Conservation (phyloP, 371 early-diverging fungal genomes). For the Mortierella sp. region DNA sequence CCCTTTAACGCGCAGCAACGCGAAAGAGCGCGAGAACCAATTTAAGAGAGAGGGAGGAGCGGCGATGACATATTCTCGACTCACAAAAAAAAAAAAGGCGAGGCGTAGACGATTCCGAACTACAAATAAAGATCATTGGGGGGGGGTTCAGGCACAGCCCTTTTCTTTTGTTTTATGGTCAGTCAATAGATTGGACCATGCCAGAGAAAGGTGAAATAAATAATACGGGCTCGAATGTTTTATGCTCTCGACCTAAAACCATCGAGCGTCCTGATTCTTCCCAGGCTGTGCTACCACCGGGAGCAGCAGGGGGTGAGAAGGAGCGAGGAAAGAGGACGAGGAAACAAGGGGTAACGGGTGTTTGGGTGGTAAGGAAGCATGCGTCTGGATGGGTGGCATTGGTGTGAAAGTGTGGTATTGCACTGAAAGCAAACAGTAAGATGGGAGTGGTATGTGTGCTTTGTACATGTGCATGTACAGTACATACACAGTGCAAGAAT, state of each 20-base stretch:
- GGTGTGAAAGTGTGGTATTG: background rate
- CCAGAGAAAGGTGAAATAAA: too few relatives aligned
- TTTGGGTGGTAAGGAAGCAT: background rate
- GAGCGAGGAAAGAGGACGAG: background rate
- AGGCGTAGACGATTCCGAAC: background rate
- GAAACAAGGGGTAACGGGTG: constrained; percentile 13
- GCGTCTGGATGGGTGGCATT: background rate
- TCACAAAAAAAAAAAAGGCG: background rate
- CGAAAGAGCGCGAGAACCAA: too few relatives aligned
- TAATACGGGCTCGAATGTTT: too few relatives aligned
- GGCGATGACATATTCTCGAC: background rate
- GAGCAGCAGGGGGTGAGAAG: background rate
- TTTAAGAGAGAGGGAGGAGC: background rate
- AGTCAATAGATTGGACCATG: background rate
- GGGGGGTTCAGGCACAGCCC: constrained; percentile 13
- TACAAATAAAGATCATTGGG: background rate
- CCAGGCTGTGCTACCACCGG: constrained; percentile 18
- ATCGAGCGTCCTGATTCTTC: background rate
- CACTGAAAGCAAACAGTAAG: background rate
- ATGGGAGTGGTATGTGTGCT: background rate
- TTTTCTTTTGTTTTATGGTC: too few relatives aligned
- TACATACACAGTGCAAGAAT: background rate
- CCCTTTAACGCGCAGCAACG: too few relatives aligned
- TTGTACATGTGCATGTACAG: too few relatives aligned
- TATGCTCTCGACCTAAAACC: too few relatives aligned